Evolutionary conservation across 345 rosid species (phyloP), one percentile per base, ranked within the genome.

Genomic region (Hibiscus mutabilis): DNA sequence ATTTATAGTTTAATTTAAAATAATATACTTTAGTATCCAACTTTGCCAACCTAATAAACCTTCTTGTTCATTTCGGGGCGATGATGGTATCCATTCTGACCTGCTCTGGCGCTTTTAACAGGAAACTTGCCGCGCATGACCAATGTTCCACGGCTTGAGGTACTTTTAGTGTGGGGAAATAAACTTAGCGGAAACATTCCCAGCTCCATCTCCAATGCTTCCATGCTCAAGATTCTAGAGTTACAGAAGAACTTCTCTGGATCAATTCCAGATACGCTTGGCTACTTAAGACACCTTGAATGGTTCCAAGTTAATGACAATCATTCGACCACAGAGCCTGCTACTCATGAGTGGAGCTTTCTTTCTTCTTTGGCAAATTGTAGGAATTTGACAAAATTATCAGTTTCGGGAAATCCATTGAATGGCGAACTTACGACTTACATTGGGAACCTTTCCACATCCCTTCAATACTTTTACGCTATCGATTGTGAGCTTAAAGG

Each of bases 381-480:
- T 24, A 68, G 0, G 9, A 7, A 44, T 29, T 52, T 79, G 7
- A 29, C 3, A 56, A 0, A 0, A 0, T 1, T 79, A 6, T 6
- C 6, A 0, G 0, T 76, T 8, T 14, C 65, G 1, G 0, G 0
- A 0, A 72, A 58, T 75, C 35, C 79, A 0, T 44, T 75, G 2
- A 29, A 37, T 14, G 37, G 61, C 0, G 0, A 15, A 4, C 69
- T 77, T 40, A 73, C 73, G 2, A 61, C 13, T 53, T 61, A 62
- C 0, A 6, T 77, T 2, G 22, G 76, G 2, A 77, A 73, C 49
- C 74, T 68, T 13, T 73, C 80, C 1, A 1, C 7, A 10, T 56
- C 60, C 15, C 29, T 56, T 22, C 6, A 3, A 56, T 3, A 56
- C 2, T 56, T 56, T 56, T 4, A 11, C 6, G 60, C 60, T 22